Percentiles rank a stretch among this genome's conserved stretches.
Evolutionary conservation across 305 asterid species (phyloP).

Genomic region (Striga hermonthica): DNA sequence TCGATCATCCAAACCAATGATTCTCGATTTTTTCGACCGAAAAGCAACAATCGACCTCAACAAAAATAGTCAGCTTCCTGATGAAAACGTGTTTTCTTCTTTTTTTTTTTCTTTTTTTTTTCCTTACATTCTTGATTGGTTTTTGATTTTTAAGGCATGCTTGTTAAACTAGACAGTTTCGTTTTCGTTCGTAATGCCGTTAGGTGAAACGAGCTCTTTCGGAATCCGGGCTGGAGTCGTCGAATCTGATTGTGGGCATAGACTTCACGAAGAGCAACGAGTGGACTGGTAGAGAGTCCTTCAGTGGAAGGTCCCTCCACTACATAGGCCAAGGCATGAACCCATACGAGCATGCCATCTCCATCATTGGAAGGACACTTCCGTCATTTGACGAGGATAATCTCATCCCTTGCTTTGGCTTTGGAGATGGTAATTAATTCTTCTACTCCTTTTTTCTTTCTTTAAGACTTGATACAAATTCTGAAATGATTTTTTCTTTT

Average conservation of each 20-base stretch:
- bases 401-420: conserved; percentile 56
- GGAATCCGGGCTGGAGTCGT: conserved; percentile 48
- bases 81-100: not conserved
- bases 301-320: conserved; percentile 44
- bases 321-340: conserved; percentile 37
- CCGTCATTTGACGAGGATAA: conserved; percentile 50
- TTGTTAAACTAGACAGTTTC: too few relatives aligned
- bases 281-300: conserved; percentile 45
- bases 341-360: conserved; percentile 52
- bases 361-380: conserved; percentile 54
- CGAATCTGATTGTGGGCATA: conserved; percentile 53
- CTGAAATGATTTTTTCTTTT: not conserved
- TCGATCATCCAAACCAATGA: too few relatives aligned
- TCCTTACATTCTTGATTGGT: not conserved
- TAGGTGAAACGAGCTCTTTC: conserved; percentile 46
- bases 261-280: conserved; percentile 64
- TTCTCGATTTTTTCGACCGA: not conserved
- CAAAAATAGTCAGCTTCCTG: too few relatives aligned
- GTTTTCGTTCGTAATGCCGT: not conserved
- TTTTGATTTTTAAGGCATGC: not conserved
- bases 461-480: not conserved
- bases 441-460: not conserved
- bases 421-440: conserved; percentile 48
- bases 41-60: not conserved
- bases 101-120: too few relatives aligned